Evolutionary conservation across 805 yeast species (phyloP).

Genomic region (Phaffomyces thermotolerans): DNA sequence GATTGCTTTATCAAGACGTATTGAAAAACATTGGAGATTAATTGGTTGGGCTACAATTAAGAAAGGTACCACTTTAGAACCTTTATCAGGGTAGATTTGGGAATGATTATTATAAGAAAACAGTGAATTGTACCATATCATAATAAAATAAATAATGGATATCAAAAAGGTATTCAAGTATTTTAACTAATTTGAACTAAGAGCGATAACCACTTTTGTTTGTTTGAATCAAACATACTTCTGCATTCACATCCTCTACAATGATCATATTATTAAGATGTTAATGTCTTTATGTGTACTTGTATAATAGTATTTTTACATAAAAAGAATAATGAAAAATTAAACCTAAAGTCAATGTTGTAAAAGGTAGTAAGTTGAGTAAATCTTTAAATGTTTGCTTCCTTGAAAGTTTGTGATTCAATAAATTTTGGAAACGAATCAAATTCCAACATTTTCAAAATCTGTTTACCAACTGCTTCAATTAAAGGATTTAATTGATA

Average conservation of each 20-base stretch:
- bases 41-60: constrained; percentile 99
- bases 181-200: not conserved
- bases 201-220: no score
- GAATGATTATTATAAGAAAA: not conserved
- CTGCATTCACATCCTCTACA: not conserved
- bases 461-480: constrained; percentile 40
- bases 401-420: constrained; percentile 31
- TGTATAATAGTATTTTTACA: constrained; percentile 3
- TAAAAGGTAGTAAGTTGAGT: not conserved
- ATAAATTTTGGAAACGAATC: constrained; percentile 73
- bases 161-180: not conserved
- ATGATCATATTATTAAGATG: no score
- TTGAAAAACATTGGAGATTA: constrained; percentile 99
- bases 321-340: constrained; percentile 1
- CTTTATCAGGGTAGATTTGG: constrained; percentile 30
- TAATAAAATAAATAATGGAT: not conserved
- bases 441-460: constrained; percentile 55
- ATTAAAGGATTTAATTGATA: constrained; percentile 36
- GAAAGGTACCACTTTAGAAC: constrained; percentile 86
- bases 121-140: no score
- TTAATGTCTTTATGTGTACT: not conserved
- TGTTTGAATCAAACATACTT: not conserved
- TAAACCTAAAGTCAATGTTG: not conserved
- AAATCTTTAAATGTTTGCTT: constrained; percentile 15
- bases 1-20: constrained; percentile 97